Conservation (phyloP, 371 early-diverging fungal species). For the Nematocida sp. region DNA sequence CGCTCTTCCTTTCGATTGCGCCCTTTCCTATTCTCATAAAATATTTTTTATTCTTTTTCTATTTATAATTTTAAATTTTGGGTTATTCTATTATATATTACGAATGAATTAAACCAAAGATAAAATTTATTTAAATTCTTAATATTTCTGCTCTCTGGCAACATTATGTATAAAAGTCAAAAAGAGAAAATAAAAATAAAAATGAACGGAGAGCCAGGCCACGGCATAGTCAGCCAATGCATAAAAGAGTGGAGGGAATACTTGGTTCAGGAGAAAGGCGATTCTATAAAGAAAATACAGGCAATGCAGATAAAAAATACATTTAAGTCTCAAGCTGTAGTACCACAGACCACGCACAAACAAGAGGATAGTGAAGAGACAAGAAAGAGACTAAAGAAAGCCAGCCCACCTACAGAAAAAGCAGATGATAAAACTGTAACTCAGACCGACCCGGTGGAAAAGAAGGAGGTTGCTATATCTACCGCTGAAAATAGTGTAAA, state of each 20-base stretch:
- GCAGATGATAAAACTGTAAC: not conserved
- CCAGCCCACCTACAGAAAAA: not conserved
- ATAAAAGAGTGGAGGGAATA: constrained; percentile 21
- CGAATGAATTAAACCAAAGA: too few species aligned
- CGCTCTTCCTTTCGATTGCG: constrained; percentile 39
- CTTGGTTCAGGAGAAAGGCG: not conserved
- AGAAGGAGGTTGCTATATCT: not conserved
- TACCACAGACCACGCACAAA: not conserved
- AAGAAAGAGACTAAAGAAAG: not conserved
- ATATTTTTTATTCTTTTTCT: not conserved
- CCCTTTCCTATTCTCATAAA: constrained; percentile 59
- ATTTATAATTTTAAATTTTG: not conserved
- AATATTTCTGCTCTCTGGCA: not conserved
- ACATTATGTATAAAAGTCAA: not conserved
- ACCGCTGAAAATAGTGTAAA: too few species aligned
- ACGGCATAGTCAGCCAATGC: not conserved
- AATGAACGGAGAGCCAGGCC: not conserved
- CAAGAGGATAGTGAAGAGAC: not conserved
- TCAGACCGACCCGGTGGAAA: not conserved
- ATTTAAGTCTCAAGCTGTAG: not conserved
- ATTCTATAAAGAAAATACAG: not conserved
- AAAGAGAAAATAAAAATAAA: constrained; percentile 18
- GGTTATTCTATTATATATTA: too few species aligned
- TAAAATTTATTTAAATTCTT: too few species aligned
- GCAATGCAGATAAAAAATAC: constrained; percentile 1